Evolutionary conservation across 2,329 filamentous ascomycete genomes (phyloP), one percentile per base, ranked within the genome.

Genomic region (Hymenotorrendiella dingleyae): DNA sequence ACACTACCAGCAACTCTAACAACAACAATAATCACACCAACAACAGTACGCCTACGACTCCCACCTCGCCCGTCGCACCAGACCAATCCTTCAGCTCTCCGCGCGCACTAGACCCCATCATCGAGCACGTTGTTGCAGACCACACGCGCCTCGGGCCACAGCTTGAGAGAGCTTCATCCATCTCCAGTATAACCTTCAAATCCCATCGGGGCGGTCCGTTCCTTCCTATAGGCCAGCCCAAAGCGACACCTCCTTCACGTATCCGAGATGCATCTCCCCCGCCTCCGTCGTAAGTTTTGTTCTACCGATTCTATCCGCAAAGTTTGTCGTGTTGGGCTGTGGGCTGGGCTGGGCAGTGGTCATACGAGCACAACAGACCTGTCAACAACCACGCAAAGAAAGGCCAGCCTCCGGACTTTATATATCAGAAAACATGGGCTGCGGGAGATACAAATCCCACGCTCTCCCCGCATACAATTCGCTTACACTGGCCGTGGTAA

Each of bases 181-280:
- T 55, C n/a, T 48, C 52, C 17, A 58, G 53, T 40, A 52, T 62
- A 22, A 50, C 53, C 7, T 62, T 61, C 48, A 52, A 49, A 39
- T 46, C 45, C 17, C 20, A 26, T 19, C 35, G 34, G 22, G 53
- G 43, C 38, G 47, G 45, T 27, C 44, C 48, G 43, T 44, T 42
- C 17, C 43, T 43, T 29, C 37, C 52, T 17, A 37, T 32, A 10
- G 44, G 40, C 4, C 34, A 34, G 29, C 26, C 26, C 21, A 55
- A 48, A 40, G 33, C 44, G 12, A 50, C 40, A 34, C 27, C 35
- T 24, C n/a, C 36, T 17, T 46, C 48, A 22, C 46, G 54, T 20
- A 38, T 53, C 36, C 48, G 62, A 52, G 57, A 60, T 40, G 56
- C 58, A 17, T 66, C 60, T 35, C 65, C 65, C 42, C 65, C 65